Evolutionary conservation across 176 grass and related monocot species (phyloP).

Genomic region (Dactylis glomerata): DNA sequence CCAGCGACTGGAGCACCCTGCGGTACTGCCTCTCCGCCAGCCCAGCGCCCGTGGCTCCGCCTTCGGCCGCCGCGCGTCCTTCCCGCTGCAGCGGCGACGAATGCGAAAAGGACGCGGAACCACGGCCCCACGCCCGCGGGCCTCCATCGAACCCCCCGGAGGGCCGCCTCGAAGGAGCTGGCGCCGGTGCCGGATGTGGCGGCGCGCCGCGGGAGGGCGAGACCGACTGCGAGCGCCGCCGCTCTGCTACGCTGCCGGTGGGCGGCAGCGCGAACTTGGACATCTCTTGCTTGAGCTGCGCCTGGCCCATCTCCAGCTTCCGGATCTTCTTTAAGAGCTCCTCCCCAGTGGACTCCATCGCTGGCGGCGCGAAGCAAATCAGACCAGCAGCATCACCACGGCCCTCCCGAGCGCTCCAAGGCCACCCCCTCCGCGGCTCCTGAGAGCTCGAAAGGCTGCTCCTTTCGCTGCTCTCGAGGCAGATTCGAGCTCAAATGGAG

Average conservation of each 20-base stretch:
- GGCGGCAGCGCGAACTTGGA: constrained; percentile 46
- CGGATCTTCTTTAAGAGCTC: constrained; percentile 89
- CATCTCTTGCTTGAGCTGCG: constrained; percentile 80
- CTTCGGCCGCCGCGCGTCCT: constrained; percentile 27
- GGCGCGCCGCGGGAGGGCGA: constrained; percentile 46
- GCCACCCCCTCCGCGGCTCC: neutral
- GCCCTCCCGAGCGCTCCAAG: constrained; percentile 4
- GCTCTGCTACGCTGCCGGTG: constrained; percentile 2
- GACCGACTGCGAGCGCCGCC: constrained; percentile 71
- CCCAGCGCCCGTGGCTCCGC: constrained; percentile 15
- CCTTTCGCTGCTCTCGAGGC: constrained; percentile 14
- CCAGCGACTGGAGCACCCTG: constrained; percentile 73
- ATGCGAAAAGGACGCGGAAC: constrained; percentile 57
- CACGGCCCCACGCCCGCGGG: constrained; percentile 29
- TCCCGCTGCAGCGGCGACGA: constrained; percentile 57
- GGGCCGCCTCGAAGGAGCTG: constrained; percentile 17
- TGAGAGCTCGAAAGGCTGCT: constrained; percentile 33
- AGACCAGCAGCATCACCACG: neutral
- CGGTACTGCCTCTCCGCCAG: constrained; percentile 74
- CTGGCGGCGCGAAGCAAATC: constrained; percentile 2
- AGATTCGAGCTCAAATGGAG: constrained; percentile 34
- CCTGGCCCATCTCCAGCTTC: constrained; percentile 68
- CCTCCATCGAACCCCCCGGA: constrained; percentile 27
- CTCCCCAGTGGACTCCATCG: constrained; percentile 56
- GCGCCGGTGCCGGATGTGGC: neutral